phyloP scores from a whole-genome alignment of 345 rosid genomes.

The Aethionema arabicum region DNA sequence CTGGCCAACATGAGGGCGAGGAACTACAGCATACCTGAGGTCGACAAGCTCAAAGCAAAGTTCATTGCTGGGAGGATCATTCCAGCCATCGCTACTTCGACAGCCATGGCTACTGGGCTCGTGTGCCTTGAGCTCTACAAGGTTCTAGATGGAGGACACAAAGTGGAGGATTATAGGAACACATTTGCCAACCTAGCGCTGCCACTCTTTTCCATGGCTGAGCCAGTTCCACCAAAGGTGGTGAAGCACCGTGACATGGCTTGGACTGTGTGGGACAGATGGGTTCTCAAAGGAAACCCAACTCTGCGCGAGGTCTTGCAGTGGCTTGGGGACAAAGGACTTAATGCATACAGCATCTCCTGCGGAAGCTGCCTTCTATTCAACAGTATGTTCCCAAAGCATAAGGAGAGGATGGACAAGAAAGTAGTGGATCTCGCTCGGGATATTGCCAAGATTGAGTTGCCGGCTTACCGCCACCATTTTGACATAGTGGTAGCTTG shows the following conservation, averaged over 20 bases:
- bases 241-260: constrained; percentile 77
- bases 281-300: constrained; percentile 73
- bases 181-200: constrained; percentile 94
- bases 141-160: constrained; percentile 74
- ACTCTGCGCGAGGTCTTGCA: constrained; percentile 67
- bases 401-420: constrained; percentile 77
- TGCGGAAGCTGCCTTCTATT: constrained; percentile 83
- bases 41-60: constrained; percentile 97
- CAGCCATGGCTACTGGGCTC: constrained; percentile 97
- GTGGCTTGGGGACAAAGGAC: constrained; percentile 78
- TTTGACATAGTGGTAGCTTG: constrained; percentile 93
- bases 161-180: constrained; percentile 89
- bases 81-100: constrained; percentile 97
- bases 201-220: constrained; percentile 93
- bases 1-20: constrained; percentile 99
- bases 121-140: constrained; percentile 97
- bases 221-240: constrained; percentile 93
- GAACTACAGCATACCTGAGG: constrained; percentile 93
- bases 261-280: constrained; percentile 99
- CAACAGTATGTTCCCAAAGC: constrained; percentile 86
- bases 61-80: constrained; percentile 99
- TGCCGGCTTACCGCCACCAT: constrained; percentile 69
- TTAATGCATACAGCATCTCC: constrained; percentile 90
- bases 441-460: constrained; percentile 81
- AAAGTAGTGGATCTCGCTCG: constrained; percentile 75